Conservation (phyloP, 2,329 filamentous ascomycete species). For the Phaeosphaeria sp. region DNA sequence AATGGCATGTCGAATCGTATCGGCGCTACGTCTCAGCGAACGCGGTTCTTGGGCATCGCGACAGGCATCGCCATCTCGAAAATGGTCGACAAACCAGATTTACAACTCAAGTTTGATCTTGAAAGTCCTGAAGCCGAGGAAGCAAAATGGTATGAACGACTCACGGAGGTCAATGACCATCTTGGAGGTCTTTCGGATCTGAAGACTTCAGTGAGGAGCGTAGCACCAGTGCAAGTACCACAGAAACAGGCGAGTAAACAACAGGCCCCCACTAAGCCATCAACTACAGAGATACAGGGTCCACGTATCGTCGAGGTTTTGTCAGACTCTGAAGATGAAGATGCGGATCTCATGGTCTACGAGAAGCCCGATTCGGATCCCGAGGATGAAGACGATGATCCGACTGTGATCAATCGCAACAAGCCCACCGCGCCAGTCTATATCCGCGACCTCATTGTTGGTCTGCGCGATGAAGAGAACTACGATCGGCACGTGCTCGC, state of each 20-base stretch:
- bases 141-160: conserved; percentile 73
- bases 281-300: conserved; percentile 34
- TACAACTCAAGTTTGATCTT: conserved; percentile 81
- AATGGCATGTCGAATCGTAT: conserved; percentile 85
- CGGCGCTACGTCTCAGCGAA: conserved; percentile 73
- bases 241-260: conserved; percentile 15
- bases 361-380: conserved; percentile 85
- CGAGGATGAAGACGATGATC: conserved; percentile 92
- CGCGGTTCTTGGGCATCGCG: conserved; percentile 85
- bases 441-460: conserved; percentile 80
- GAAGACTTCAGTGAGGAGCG: conserved; percentile 2
- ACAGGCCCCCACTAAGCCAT: conserved; percentile 14
- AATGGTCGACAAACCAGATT: conserved; percentile 70
- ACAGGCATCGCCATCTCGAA: conserved; percentile 76
- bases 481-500: conserved; percentile 85
- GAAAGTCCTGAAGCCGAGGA: conserved; percentile 78
- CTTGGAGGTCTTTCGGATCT: conserved; percentile 55
- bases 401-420: conserved; percentile 82
- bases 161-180: conserved; percentile 69
- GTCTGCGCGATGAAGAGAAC: conserved; percentile 79
- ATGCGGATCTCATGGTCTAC: conserved; percentile 76
- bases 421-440: conserved; percentile 89
- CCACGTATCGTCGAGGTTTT: conserved; percentile 59
- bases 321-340: conserved; percentile 58
- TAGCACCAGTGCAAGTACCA: background rate